Evolutionary conservation across 768 basidiomycete species (phyloP), one percentile per base, ranked within the genome.

Genomic region (Phaeotremella skinneri): DNA sequence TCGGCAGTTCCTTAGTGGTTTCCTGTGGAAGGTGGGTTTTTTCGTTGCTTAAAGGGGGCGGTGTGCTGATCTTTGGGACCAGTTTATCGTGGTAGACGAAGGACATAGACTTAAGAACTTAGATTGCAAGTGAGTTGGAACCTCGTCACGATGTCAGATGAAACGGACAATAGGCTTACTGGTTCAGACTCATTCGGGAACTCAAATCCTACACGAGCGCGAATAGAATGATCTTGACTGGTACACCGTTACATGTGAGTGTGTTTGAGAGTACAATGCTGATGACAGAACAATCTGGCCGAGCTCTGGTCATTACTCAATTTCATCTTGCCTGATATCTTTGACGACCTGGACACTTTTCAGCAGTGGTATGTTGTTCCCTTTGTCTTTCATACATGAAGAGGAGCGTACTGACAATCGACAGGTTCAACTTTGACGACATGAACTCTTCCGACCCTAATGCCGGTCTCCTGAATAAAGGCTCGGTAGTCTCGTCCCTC

Each of bases 231-330:
- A 88, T 99, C 58, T 78, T 99, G 61, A 98, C 93, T 0, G 96
- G 96, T 29, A 99, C 96, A 17, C 96, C 96, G 5, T 78, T 99
- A 34, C 93, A 98, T 78, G 93, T 92, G 60, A 56, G 85, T 78
- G 14, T 20, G 26, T 20, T 23, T 34, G 29, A 55, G 6, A 37
- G 7, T 32, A 20, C 2, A 39, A 55, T 52, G 60, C 55, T 56
- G 42, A 64, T 30, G 42, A 1, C 72, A 99, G 90, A 98, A 99
- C 78, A 98, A 97, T 70, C 82, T 99, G 2, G 83, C 87, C 3
- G 96, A 99, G 73, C 80, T 99, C 2, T 98, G 92, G 94, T 87
- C 90, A 1, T 80, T 98, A 17, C 84, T 99, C 30, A 96, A 96
- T 73, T 99, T 97, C 68, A 89, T 98, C 59, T 82, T 98, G 3